phyloP scores from a whole-genome alignment of 305 asterid species.

The Fraxinus angustifolia region DNA sequence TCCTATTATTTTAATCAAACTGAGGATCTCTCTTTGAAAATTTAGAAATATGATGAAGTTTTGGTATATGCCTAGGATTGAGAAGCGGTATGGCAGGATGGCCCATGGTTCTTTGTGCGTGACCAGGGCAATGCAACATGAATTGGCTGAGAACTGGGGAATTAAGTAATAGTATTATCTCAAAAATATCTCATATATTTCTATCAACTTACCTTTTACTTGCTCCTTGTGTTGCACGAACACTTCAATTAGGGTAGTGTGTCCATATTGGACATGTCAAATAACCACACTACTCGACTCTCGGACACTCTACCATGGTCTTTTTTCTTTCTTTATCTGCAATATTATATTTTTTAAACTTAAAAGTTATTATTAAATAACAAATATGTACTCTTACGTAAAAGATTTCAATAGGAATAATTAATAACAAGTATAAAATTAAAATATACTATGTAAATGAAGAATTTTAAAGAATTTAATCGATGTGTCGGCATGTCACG shows the following conservation, averaged over 20 bases:
- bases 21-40: constrained; percentile 19
- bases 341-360: too few species aligned
- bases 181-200: not conserved
- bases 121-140: constrained; percentile 96
- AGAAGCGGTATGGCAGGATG: constrained; percentile 78
- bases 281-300: not conserved
- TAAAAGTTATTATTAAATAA: too few species aligned
- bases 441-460: too few species aligned
- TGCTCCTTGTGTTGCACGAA: not conserved
- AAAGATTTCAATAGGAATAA: not conserved
- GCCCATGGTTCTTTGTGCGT: constrained; percentile 93
- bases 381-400: too few species aligned
- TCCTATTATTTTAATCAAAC: not conserved
- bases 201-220: constrained; percentile 9
- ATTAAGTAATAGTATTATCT: constrained; percentile 53
- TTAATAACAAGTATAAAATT: too few species aligned
- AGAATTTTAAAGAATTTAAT: too few species aligned
- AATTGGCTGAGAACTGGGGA: constrained; percentile 87
- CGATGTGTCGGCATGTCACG: too few species aligned
- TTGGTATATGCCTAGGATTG: constrained; percentile 61
- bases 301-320: not conserved
- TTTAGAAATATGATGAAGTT: constrained; percentile 17
- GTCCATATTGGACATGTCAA: not conserved
- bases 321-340: not conserved
- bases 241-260: not conserved